Evolutionary conservation across 2,329 filamentous ascomycete species (phyloP).

Genomic region (Phaeosphaeriaceae sp.): DNA sequence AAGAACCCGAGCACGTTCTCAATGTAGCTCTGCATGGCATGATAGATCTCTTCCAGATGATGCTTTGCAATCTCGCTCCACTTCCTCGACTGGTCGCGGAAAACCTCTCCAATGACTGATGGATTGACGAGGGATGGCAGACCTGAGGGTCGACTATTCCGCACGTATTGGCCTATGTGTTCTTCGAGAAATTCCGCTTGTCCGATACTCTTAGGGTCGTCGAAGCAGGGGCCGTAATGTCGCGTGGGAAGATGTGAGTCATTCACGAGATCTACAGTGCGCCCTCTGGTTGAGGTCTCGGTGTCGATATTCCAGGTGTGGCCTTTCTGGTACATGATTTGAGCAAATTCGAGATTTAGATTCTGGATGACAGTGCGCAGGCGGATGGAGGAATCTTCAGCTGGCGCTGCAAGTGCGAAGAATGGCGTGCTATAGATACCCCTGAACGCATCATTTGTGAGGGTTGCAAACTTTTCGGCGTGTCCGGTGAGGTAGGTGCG

Average conservation of each 20-base stretch:
- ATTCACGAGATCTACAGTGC: too few relatives aligned
- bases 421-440: constrained; percentile 33
- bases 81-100: constrained; percentile 26
- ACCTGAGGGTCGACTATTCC: constrained; percentile 26
- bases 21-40: constrained; percentile 25
- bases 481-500: constrained; percentile 30
- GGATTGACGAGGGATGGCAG: constrained; percentile 32
- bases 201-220: constrained; percentile 14
- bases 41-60: constrained; percentile 27
- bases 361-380: constrained; percentile 36
- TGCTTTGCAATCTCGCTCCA: constrained; percentile 28
- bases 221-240: constrained; percentile 18
- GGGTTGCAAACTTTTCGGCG: constrained; percentile 25
- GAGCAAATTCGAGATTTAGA: constrained; percentile 34
- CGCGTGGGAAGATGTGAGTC: constrained; percentile 8
- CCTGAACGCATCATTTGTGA: constrained; percentile 28
- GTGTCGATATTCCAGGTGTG: constrained; percentile 30
- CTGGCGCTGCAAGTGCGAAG: constrained; percentile 20
- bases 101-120: constrained; percentile 29
- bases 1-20: constrained; percentile 17
- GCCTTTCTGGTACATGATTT: constrained; percentile 35
- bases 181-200: constrained; percentile 24
- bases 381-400: constrained; percentile 35
- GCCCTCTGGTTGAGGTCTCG: neutral
- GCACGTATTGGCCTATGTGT: constrained; percentile 22